Conservation (phyloP, 2,329 filamentous ascomycete species). For the Fusarium musae region DNA sequence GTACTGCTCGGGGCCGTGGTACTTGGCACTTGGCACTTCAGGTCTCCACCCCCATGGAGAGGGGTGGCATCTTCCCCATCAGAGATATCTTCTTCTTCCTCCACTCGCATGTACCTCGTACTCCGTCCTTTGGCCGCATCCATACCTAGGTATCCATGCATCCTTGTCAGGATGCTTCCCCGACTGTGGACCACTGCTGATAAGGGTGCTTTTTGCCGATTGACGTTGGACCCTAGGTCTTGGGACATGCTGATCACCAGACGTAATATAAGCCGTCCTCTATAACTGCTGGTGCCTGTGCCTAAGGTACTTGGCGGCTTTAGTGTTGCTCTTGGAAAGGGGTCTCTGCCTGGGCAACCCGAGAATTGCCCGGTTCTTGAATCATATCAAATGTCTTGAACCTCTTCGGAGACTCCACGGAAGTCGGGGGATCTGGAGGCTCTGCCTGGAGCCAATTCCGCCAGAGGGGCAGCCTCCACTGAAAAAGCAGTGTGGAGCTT, state of each 20-base stretch:
- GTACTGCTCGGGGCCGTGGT: not conserved
- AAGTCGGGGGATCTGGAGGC: slow-evolving; percentile 1
- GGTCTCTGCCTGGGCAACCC: not conserved
- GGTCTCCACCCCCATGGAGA: slow-evolving; percentile 24
- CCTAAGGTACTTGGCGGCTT: not conserved
- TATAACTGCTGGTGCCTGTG: not conserved
- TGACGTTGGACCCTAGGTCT: slow-evolving; percentile 20
- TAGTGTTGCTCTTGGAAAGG: not conserved
- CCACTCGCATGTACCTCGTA: slow-evolving; percentile 21
- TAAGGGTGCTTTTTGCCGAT: slow-evolving; percentile 18
- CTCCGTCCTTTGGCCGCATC: slow-evolving; percentile 10
- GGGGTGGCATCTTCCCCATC: slow-evolving; percentile 30
- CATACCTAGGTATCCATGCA: not conserved
- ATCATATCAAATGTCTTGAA: not conserved
- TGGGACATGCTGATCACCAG: slow-evolving; percentile 13
- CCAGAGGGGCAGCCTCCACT: slow-evolving; percentile 33
- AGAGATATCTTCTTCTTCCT: slow-evolving; percentile 8
- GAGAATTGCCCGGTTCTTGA: not conserved
- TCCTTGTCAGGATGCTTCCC: slow-evolving; percentile 27
- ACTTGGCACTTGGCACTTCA: slow-evolving; percentile 4
- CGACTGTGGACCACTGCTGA: slow-evolving; percentile 25
- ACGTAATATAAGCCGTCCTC: not conserved
- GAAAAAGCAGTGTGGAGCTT: slow-evolving; percentile 38
- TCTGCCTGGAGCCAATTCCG: slow-evolving; percentile 12
- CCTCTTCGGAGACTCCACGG: not conserved